Base-by-base conservation (phyloP, 345 rosid genomes). In the Brassica carinata region DNA sequence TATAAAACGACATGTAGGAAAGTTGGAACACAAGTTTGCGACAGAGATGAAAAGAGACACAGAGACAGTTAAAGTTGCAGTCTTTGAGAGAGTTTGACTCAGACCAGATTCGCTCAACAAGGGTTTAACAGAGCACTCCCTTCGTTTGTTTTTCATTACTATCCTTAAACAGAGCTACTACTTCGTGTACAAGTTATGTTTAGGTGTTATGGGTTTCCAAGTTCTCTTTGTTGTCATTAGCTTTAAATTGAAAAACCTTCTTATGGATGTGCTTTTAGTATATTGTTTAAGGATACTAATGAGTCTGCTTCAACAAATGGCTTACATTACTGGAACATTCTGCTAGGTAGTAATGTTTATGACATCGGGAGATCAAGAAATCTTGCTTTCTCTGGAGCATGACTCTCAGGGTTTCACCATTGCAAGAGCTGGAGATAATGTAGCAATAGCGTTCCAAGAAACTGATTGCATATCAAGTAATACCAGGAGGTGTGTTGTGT, bases 121-220 rank as follows among this genome's bases (percentile, higher is more conserved):
- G 62, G 62, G 62, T 57, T 72, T 72, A 58, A 14, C 51, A 48
- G 62, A 38, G 55, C 58, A 18, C 14, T 27, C 23, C 18, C 19
- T 67, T 36, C 40, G 7, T 43, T 43, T 43, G 53, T 26, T 17
- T 27, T 27, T 27, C 29, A 27, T 27, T 27, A 27, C 3, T 27
- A 27, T 27, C 3, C 29, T 27, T 27, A 27, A 27, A 88, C 63
- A 67, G 17, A 36, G 1, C 33, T 26, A 58, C 19, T 58, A 57
- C 34, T 64, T 64, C 19, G 19, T 45, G 36, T 51, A 96, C 86
- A 55, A 19, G 15, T 51, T 38, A 29, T 66, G 26, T 66, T 8
- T 53, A n/a, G 61, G 34, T 15, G n/a, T 33, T 66, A 1, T 29
- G 55, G 9, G 58, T 14, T 51, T 51, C 6, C 6, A 34, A 55